Conservation (phyloP, 768 basidiomycete species). For the Mycena olivaceomarginata region DNA sequence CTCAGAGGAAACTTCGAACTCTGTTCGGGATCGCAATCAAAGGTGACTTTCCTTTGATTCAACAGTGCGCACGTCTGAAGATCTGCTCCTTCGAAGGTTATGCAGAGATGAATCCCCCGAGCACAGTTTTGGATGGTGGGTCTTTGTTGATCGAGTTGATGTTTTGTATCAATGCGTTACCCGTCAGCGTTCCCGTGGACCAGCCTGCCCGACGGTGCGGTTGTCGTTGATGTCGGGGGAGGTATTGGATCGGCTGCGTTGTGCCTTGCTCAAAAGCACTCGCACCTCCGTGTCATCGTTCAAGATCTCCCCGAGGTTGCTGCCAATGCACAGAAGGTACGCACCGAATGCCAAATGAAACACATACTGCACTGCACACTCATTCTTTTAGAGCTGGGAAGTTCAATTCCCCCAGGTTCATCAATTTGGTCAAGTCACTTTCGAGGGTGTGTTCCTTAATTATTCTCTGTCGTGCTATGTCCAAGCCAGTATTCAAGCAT, state of each 20-base stretch:
- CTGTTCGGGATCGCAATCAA: constrained; percentile 25
- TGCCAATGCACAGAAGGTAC: constrained; percentile 40
- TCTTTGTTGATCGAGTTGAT: constrained; percentile 15
- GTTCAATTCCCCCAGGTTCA: constrained; percentile 9
- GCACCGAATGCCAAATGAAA: constrained; percentile 25
- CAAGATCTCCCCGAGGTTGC: constrained; percentile 55
- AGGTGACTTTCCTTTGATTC: constrained; percentile 15
- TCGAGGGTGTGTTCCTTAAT: constrained; percentile 20
- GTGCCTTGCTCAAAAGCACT: constrained; percentile 24
- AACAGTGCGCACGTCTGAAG: neutral
- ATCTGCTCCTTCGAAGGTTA: constrained; percentile 17
- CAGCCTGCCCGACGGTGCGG: constrained; percentile 7
- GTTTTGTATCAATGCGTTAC: constrained; percentile 12
- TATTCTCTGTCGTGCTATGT: neutral
- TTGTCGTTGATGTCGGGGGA: constrained; percentile 59
- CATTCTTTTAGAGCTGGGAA: constrained; percentile 18
- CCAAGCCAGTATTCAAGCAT: constrained; percentile 7
- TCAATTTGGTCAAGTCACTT: constrained; percentile 18
- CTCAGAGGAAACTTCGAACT: constrained; percentile 17
- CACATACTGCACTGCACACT: constrained; percentile 10
- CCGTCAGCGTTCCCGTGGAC: constrained; percentile 34
- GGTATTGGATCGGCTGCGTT: constrained; percentile 48
- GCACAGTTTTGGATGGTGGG: constrained; percentile 28
- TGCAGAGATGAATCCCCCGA: constrained; percentile 28
- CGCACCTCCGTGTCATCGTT: constrained; percentile 51